These are phyloP conservation scores for Pythium utonaiense DNA, from an alignment of 352 stramenopile species.

Conservation along the genomic window DNA sequence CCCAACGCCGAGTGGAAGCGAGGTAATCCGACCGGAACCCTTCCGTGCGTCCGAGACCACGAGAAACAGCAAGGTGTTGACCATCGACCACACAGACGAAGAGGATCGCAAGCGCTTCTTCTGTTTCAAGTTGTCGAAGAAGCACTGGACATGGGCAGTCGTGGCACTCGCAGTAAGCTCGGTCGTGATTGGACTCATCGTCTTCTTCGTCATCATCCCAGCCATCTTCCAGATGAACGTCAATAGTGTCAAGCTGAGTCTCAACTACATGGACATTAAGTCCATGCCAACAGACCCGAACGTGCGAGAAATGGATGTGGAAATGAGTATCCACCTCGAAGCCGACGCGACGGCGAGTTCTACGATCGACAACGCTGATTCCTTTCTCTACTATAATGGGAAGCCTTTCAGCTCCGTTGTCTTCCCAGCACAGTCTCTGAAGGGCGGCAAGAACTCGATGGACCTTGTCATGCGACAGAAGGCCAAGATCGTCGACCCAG, in stretches of 20 bases:
- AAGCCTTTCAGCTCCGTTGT: conserved; percentile 12
- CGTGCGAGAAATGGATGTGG: conserved; percentile 12
- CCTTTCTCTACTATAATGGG: conserved; percentile 8
- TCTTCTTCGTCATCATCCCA: conserved; percentile 12
- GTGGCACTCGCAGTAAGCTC: not conserved
- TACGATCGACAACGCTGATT: conserved; percentile 3
- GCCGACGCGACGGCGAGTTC: conserved; percentile 5
- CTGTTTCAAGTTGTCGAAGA: conserved; percentile 16
- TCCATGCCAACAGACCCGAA: conserved; percentile 2
- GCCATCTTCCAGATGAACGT: conserved; percentile 15
- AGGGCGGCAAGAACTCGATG: conserved; percentile 7
- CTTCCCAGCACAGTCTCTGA: conserved; percentile 6
- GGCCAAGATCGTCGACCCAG: conserved; percentile 7
- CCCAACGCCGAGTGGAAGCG: not conserved
- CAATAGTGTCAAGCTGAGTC: conserved; percentile 14
- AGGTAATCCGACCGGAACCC: not conserved
- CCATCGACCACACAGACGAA: not conserved
- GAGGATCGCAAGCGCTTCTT: conserved; percentile 10
- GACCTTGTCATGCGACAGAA: conserved; percentile 16
- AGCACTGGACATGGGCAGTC: conserved; percentile 5
- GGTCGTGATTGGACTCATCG: conserved; percentile 4
- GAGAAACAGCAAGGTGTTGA: conserved; percentile 2
- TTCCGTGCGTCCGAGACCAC: not conserved
- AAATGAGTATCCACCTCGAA: conserved; percentile 20
- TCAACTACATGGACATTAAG: conserved; percentile 25